Evolutionary conservation across 164 flowering plant species (phyloP), one percentile per base, ranked within the genome.

Genomic region (Vitis rotundifolia): DNA sequence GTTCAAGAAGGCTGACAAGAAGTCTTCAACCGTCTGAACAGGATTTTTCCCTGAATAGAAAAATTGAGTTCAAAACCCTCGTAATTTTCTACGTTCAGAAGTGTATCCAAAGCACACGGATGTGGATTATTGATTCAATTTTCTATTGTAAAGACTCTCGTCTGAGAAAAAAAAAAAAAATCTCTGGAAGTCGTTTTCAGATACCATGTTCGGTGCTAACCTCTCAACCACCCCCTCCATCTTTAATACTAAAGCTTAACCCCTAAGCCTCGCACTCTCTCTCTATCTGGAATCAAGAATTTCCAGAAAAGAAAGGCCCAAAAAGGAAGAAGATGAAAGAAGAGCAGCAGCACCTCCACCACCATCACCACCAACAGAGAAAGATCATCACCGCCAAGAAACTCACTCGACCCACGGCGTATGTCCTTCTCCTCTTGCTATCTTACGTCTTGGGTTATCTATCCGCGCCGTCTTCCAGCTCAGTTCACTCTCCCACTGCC

Each of bases 391-490:
- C 61, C 8, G 31, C 58, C 72, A 67, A 54, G 54, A 49, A 73
- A 49, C 26, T 76, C 63, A 51, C 37, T 10, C 59, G 37, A 74
- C 71, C 76, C 7, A 48, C 76, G 3, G 77, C 70, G 8, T 78
- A 67, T 60, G 6, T 79, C 56, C 11, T 77, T 69, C 69, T 84
- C 63, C 75, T 87, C 57, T n/a, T 67, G 8, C 78, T 83, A 13
- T n/a, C 79, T 18, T 87, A 76, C 76, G 51, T 73, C 58, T 16
- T 85, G 7, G 88, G 87, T 57, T 81, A 79, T 78, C 64, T 78
- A 14, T 76, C 84, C 28, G 72, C 81, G 59, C 56, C 79, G 29
- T 16, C 64, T 15, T 8, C 60, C 55, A 31, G 4, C 15, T 26
- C 61, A 22, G 37, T 57, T 37, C 22, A 56, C 60, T 52, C 29